Evolutionary conservation across 2,329 filamentous ascomycete species (phyloP).

Genomic region (Fusarium staphyleae): DNA sequence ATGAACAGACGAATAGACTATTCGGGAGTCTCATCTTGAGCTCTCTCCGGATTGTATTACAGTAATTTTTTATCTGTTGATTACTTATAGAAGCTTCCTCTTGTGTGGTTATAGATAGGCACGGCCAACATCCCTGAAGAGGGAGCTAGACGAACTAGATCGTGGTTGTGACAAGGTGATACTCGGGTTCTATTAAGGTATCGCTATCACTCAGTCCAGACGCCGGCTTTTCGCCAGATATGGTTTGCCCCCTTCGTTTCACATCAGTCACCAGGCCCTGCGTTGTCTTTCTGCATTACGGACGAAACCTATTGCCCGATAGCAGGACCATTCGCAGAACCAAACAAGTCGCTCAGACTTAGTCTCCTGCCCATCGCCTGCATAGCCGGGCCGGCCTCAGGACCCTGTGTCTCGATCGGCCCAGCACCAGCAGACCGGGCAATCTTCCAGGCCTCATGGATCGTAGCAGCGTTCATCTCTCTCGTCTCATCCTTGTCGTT

Average conservation of each 20-base stretch:
- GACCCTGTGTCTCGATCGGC: constrained; percentile 39
- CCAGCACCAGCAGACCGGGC: constrained; percentile 44
- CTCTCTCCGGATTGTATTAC: not conserved
- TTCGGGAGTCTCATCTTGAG: constrained; percentile 2
- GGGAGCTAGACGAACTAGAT: too few relatives aligned
- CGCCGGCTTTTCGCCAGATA: not conserved
- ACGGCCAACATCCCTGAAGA: too few relatives aligned
- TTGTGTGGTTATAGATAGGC: too few relatives aligned
- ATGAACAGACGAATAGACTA: constrained; percentile 40
- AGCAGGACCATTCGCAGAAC: constrained; percentile 39
- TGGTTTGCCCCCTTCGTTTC: not conserved
- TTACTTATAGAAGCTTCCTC: too few relatives aligned
- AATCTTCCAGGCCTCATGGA: constrained; percentile 54
- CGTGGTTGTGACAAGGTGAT: too few relatives aligned
- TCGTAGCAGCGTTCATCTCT: constrained; percentile 50
- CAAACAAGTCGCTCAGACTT: constrained; percentile 56
- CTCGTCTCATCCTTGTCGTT: constrained; percentile 56
- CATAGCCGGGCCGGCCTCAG: constrained; percentile 52
- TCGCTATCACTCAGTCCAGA: too few relatives aligned
- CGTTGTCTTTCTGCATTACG: constrained; percentile 2
- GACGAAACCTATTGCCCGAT: constrained; percentile 29
- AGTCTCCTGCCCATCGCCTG: constrained; percentile 54
- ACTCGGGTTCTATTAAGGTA: too few relatives aligned
- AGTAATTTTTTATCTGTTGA: too few relatives aligned
- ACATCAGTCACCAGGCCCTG: not conserved